Evolutionary conservation across 768 basidiomycete species (phyloP).

Genomic region (Basidioascus undulatus): DNA sequence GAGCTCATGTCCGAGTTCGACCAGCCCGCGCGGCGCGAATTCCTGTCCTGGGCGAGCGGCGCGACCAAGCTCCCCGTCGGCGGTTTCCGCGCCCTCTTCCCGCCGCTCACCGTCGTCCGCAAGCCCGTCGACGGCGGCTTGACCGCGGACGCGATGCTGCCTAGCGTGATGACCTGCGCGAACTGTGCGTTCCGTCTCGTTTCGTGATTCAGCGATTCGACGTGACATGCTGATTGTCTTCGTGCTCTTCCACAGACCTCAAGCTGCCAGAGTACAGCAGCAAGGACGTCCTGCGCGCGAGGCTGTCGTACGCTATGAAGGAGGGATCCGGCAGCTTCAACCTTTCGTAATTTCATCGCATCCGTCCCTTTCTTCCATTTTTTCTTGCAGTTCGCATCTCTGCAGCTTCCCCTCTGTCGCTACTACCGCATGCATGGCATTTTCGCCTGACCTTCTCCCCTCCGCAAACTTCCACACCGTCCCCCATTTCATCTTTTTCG

Average conservation of each 20-base stretch:
- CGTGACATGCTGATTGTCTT: background rate
- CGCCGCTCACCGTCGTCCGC: conserved; percentile 81
- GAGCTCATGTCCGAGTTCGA: conserved; percentile 71
- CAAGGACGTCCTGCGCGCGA: conserved; percentile 59
- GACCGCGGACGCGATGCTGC: conserved; percentile 77
- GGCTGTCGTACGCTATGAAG: conserved; percentile 57
- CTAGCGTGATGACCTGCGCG: conserved; percentile 97
- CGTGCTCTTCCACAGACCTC: conserved; percentile 20
- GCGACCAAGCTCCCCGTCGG: conserved; percentile 8
- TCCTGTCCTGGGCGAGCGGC: conserved; percentile 89
- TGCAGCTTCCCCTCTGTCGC: no score
- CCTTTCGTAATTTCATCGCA: conserved; percentile 38
- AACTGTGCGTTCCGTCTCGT: conserved; percentile 26
- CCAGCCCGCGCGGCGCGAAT: conserved; percentile 46
- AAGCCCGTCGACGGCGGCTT: conserved; percentile 67
- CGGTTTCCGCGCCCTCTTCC: conserved; percentile 89
- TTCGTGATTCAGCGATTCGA: background rate
- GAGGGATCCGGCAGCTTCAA: conserved; percentile 97
- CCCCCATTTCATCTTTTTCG: no score
- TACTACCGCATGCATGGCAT: no score
- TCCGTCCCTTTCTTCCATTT: background rate
- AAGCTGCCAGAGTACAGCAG: conserved; percentile 90
- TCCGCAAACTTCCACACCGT: no score
- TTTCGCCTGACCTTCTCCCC: no score
- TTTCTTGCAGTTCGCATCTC: no score